Conservation (phyloP, 306 rosid species). For the Adenanthera pavonina region DNA sequence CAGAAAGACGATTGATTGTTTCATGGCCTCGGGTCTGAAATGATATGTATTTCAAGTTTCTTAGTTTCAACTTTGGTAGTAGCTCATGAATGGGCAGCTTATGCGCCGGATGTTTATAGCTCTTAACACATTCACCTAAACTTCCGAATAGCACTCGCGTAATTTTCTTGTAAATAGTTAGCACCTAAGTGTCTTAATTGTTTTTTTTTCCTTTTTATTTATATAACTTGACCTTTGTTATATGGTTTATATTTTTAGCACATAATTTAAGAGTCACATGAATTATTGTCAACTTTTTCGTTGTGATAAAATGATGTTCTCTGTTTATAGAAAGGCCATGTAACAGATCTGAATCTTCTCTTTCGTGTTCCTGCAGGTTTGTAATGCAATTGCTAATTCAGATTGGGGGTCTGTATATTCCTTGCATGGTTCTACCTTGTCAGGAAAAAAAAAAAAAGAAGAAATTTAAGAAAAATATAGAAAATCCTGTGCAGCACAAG, state of each 20-base stretch:
- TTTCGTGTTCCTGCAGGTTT: conserved; percentile 89
- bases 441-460: conserved; percentile 40
- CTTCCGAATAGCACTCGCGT: conserved; percentile 46
- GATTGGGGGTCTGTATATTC: conserved; percentile 75
- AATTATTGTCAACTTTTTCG: conserved; percentile 16
- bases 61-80: conserved; percentile 46
- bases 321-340: conserved; percentile 48
- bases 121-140: conserved; percentile 40
- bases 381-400: conserved; percentile 70
- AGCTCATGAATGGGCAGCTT: conserved; percentile 56
- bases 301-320: conserved; percentile 40
- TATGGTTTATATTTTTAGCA: not conserved
- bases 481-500: conserved; percentile 50
- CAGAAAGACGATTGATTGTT: conserved; percentile 97
- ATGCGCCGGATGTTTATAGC: conserved; percentile 45
- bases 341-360: conserved; percentile 70
- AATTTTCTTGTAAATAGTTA: conserved; percentile 50
- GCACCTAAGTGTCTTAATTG: conserved; percentile 35
- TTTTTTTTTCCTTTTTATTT: not conserved
- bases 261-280: conserved; percentile 19
- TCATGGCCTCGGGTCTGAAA: conserved; percentile 73
- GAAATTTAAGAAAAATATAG: conserved; percentile 27
- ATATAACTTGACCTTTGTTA: not conserved
- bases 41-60: conserved; percentile 66
- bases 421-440: conserved; percentile 53